A percentile compares a stretch with the other conserved stretches of the same genome.
phyloP scores from a whole-genome alignment of 2,329 filamentous ascomycete species.

The Cercospora sojina region DNA sequence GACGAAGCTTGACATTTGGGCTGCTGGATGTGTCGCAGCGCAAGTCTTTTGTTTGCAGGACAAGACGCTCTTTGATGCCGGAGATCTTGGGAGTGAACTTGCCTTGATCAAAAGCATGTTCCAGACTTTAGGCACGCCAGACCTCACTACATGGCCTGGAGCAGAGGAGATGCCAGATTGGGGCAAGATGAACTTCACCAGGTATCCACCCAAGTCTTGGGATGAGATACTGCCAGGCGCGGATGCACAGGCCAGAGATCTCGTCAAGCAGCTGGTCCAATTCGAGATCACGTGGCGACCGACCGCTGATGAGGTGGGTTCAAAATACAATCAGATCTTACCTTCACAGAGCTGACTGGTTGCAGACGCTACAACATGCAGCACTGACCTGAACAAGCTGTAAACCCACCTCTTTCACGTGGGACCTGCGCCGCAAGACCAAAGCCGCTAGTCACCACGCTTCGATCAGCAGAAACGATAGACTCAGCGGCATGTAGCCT shows the following conservation, averaged over 20 bases:
- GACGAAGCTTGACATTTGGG: slow-evolving; percentile 81
- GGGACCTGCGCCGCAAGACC: not conserved
- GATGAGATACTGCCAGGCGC: slow-evolving; percentile 64
- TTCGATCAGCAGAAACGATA: not conserved
- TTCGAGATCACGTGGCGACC: slow-evolving; percentile 70
- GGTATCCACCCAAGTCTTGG: slow-evolving; percentile 70
- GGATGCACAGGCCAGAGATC: slow-evolving; percentile 58
- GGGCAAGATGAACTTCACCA: slow-evolving; percentile 76
- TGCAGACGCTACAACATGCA: slow-evolving; percentile 2
- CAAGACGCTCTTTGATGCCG: slow-evolving; percentile 75
- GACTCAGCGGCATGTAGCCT: not conserved
- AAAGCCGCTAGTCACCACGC: not conserved
- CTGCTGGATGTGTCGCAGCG: slow-evolving; percentile 76
- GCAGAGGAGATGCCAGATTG: slow-evolving; percentile 75
- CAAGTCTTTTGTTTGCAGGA: slow-evolving; percentile 63
- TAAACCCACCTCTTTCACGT: not conserved
- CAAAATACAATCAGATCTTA: not conserved
- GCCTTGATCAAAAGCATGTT: slow-evolving; percentile 91
- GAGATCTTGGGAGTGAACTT: slow-evolving; percentile 87
- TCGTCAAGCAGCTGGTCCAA: slow-evolving; percentile 66
- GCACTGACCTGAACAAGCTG: slow-evolving; percentile 1
- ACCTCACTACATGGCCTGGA: slow-evolving; percentile 76
- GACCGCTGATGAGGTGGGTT: slow-evolving; percentile 61
- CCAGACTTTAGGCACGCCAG: slow-evolving; percentile 83
- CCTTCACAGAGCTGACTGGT: not conserved